Evolutionary conservation across 768 basidiomycete genomes (phyloP).

Genomic region (Phylloporus sp.): DNA sequence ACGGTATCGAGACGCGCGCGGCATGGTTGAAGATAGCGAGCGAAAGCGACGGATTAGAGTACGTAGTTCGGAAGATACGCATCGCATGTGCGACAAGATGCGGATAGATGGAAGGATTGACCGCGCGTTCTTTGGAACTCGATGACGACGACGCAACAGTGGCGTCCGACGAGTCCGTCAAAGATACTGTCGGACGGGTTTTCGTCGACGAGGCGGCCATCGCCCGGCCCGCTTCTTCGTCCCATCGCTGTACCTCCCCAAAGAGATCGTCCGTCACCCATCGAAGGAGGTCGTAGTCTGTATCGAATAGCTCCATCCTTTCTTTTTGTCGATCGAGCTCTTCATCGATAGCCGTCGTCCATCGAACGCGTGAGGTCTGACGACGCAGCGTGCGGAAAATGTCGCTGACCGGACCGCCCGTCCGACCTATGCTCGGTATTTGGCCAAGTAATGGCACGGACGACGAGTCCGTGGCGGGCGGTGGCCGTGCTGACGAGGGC

Average conservation of each 20-base stretch:
- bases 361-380: slow-evolving; percentile 44
- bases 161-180: too few species aligned
- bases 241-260: slow-evolving; percentile 47
- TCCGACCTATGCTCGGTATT: slow-evolving; percentile 15
- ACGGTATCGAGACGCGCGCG: slow-evolving; percentile 64
- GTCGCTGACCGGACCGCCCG: slow-evolving; percentile 35
- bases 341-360: slow-evolving; percentile 48
- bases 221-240: slow-evolving; percentile 41
- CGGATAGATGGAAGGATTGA: slow-evolving; percentile 67
- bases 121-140: slow-evolving; percentile 23
- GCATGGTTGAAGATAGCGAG: slow-evolving; percentile 81
- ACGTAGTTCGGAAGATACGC: slow-evolving; percentile 71
- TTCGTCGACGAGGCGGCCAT: slow-evolving; percentile 22
- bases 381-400: slow-evolving; percentile 53
- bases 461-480: not conserved
- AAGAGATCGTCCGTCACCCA: slow-evolving; percentile 75
- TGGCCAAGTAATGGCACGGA: slow-evolving; percentile 1
- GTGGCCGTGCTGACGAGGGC: not conserved
- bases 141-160: not conserved
- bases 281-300: slow-evolving; percentile 63
- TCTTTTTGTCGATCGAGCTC: slow-evolving; percentile 67
- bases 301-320: slow-evolving; percentile 62
- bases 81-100: slow-evolving; percentile 74
- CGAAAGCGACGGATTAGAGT: slow-evolving; percentile 73
- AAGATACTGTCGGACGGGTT: too few species aligned